Evolutionary conservation across 2,329 filamentous ascomycete species (phyloP), one percentile per base, ranked within the genome.

Genomic region (Fusarium chaquense): DNA sequence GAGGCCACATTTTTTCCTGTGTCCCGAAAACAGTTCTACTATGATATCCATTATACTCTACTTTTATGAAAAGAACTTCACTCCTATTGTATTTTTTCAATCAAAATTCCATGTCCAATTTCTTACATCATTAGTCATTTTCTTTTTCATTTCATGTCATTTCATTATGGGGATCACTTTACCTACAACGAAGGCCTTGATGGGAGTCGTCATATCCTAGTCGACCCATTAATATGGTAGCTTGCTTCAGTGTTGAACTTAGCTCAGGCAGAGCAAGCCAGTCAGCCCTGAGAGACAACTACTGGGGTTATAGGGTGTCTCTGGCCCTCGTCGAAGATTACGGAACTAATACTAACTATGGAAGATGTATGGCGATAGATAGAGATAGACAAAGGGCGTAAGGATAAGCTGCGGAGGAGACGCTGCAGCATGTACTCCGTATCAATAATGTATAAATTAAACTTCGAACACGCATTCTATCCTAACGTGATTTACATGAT

Each of bases 1-100:
- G 72, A 51, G 71, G 69, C 69, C 52, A 70, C 36, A 40, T 20
- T 40, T 59, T 51, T 57, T 49, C 58, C 66, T 71, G 56, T 59
- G 62, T 56, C 58, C 26, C 69, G 75, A 75, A 74, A 71, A 32
- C 70, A 65, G 70, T 59, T 62, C 38, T 64, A 61, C 69, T 67
- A 59, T 65, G 62, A 68, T 72, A 69, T 67, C 64, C 69, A 65
- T 26, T 62, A 65, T 54, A 51, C 47, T 53, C 40, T 66, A 44
- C 55, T 62, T 70, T 59, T 65, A 58, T 60, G 49, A 53, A 51
- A 65, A 69, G 70, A 73, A 73, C 72, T 73, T 70, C 70, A 74
- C 73, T 76, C 68, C 40, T 71, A 47, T 72, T 70, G 59, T 56
- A 72, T 45, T 65, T 50, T 50, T 68, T 54, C 50, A 67, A 46